These are phyloP conservation scores for Monosporozyma yasuniensis DNA, from an alignment of 805 yeast genomes.

Conservation along the genomic window DNA sequence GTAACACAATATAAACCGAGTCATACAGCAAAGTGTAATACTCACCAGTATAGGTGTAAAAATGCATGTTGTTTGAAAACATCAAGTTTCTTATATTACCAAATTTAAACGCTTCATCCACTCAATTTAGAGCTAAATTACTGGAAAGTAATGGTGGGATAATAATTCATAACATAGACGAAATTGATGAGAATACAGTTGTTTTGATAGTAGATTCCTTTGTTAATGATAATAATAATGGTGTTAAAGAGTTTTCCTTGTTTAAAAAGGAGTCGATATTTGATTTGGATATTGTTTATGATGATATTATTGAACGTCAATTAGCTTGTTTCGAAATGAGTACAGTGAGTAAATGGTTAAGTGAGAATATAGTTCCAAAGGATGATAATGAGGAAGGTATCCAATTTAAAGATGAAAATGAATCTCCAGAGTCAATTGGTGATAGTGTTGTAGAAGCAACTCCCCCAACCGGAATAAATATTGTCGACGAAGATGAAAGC, in stretches of 20 bases:
- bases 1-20: neutral
- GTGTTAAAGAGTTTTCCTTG: conserved; percentile 7
- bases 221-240: conserved; percentile 10
- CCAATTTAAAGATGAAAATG: neutral
- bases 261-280: conserved; percentile 19
- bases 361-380: neutral
- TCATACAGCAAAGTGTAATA: neutral
- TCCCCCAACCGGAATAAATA: neutral
- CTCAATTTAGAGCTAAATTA: conserved; percentile 11
- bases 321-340: conserved; percentile 11
- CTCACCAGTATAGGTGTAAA: neutral
- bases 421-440: neutral
- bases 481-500: neutral
- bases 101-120: conserved; percentile 10
- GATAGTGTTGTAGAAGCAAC: neutral
- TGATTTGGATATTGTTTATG: neutral
- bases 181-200: conserved; percentile 6
- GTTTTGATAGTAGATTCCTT: conserved; percentile 22
- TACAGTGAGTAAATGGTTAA: conserved; percentile 16
- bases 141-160: conserved; percentile 19
- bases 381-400: neutral
- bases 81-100: conserved; percentile 16
- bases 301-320: neutral
- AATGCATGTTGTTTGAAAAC: conserved; percentile 5
- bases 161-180: conserved; percentile 4